Conservation (phyloP, 108 stramenopile genomes). For the Conticribra guillardii region DNA sequence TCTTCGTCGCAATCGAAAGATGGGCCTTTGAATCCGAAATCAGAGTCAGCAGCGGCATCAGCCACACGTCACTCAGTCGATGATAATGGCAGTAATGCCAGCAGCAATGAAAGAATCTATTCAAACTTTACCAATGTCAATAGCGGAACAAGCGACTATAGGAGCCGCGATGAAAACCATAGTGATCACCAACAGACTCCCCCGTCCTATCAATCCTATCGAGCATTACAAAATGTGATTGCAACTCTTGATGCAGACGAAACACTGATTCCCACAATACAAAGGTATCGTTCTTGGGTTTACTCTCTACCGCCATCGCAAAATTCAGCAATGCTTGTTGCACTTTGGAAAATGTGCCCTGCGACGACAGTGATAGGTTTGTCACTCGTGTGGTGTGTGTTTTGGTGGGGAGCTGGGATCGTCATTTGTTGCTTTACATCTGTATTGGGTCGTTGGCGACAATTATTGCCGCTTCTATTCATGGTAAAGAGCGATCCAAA, state of each 20-base stretch:
- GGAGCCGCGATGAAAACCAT: neutral
- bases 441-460: neutral
- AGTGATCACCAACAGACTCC: neutral
- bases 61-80: neutral
- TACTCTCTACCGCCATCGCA: conserved; percentile 35
- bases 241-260: conserved; percentile 46
- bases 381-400: conserved; percentile 6
- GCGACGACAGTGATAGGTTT: conserved; percentile 1
- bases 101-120: no score
- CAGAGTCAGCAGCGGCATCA: neutral
- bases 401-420: neutral
- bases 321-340: conserved; percentile 32
- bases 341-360: conserved; percentile 34
- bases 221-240: conserved; percentile 32
- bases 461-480: neutral
- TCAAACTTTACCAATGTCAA: no score
- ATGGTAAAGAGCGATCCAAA: neutral
- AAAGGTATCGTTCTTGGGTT: conserved; percentile 28
- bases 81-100: neutral
- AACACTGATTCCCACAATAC: conserved; percentile 37
- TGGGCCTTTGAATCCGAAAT: neutral
- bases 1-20: neutral
- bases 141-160: neutral
- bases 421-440: neutral
- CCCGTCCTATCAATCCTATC: conserved; percentile 20